Percentiles rank a stretch among this genome's conserved stretches.
phyloP scores from a whole-genome alignment of 2,329 filamentous ascomycete genomes.

The Cercospora zeae-maydis region DNA sequence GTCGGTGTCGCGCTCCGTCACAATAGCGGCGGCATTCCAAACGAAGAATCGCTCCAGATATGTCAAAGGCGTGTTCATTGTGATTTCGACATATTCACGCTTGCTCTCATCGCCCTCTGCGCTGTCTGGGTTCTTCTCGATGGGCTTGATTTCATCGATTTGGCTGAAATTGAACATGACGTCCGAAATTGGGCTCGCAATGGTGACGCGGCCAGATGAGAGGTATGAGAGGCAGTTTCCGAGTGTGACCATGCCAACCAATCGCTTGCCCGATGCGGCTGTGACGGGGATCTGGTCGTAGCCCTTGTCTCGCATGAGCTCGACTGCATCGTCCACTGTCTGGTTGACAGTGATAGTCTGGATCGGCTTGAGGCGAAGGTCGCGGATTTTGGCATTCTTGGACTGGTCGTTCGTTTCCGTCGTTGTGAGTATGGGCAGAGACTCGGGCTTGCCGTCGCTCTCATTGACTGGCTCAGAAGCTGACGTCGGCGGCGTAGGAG shows the following conservation, averaged over 20 bases:
- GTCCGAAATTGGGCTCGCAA: conserved; percentile 69
- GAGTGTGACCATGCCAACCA: conserved; percentile 89
- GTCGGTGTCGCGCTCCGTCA: conserved; percentile 68
- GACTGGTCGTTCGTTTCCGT: conserved; percentile 61
- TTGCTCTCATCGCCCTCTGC: conserved; percentile 41
- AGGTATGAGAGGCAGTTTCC: conserved; percentile 92
- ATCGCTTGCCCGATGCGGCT: conserved; percentile 59
- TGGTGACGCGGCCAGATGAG: conserved; percentile 73
- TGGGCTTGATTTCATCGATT: conserved; percentile 85
- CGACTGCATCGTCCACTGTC: conserved; percentile 80
- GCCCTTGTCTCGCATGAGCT: conserved; percentile 96
- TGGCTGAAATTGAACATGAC: conserved; percentile 97
- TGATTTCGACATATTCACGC: conserved; percentile 88
- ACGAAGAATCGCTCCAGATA: conserved; percentile 91
- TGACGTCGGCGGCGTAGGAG: conserved; percentile 37
- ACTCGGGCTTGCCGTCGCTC: conserved; percentile 14
- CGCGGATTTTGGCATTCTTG: conserved; percentile 71
- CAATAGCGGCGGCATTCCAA: conserved; percentile 94
- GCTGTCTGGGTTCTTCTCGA: conserved; percentile 62
- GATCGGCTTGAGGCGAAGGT: conserved; percentile 87
- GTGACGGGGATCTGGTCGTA: conserved; percentile 97
- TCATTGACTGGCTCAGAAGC: conserved; percentile 30
- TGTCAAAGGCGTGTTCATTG: conserved; percentile 77
- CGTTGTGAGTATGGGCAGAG: conserved; percentile 38
- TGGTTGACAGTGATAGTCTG: conserved; percentile 73